Conservation (phyloP, 2,329 filamentous ascomycete genomes). For the Fusarium cyanostomum region DNA sequence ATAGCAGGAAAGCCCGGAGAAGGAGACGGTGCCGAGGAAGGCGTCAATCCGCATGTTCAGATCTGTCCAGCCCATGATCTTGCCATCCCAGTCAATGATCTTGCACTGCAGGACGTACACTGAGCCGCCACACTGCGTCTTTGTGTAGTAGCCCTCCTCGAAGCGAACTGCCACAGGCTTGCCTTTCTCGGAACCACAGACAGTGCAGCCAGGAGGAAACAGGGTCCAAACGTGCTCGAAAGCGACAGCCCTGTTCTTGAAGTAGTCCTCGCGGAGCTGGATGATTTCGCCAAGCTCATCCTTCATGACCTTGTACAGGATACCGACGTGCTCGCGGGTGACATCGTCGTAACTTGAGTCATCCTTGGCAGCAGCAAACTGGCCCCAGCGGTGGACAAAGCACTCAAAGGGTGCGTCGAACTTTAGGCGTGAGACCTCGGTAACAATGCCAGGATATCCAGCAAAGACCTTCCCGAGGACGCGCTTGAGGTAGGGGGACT, state of each 20-base stretch:
- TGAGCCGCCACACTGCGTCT: slow-evolving; percentile 51
- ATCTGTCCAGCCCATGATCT: slow-evolving; percentile 54
- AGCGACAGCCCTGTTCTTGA: slow-evolving; percentile 62
- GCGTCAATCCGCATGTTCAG: slow-evolving; percentile 49
- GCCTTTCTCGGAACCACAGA: slow-evolving; percentile 53
- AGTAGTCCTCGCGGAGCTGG: slow-evolving; percentile 60
- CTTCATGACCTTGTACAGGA: slow-evolving; percentile 59
- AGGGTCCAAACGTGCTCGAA: slow-evolving; percentile 65
- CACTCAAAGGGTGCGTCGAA: slow-evolving; percentile 70
- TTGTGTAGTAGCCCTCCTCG: slow-evolving; percentile 48
- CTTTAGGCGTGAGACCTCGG: slow-evolving; percentile 66
- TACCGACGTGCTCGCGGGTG: slow-evolving; percentile 57
- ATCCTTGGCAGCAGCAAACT: slow-evolving; percentile 54
- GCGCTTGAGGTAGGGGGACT: slow-evolving; percentile 68
- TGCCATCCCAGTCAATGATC: slow-evolving; percentile 60
- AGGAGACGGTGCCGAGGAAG: slow-evolving; percentile 57
- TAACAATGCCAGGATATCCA: slow-evolving; percentile 68
- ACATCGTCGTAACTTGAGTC: slow-evolving; percentile 52
- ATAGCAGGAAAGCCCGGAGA: slow-evolving; percentile 55
- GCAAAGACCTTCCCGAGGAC: slow-evolving; percentile 64
- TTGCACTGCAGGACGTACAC: slow-evolving; percentile 52
- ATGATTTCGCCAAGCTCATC: slow-evolving; percentile 62
- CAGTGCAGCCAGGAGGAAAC: slow-evolving; percentile 57
- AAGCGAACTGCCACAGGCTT: slow-evolving; percentile 53
- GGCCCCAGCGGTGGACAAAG: slow-evolving; percentile 72